Base-by-base conservation (phyloP, 441 rosid species). In the Bruguiera hainesii region DNA sequence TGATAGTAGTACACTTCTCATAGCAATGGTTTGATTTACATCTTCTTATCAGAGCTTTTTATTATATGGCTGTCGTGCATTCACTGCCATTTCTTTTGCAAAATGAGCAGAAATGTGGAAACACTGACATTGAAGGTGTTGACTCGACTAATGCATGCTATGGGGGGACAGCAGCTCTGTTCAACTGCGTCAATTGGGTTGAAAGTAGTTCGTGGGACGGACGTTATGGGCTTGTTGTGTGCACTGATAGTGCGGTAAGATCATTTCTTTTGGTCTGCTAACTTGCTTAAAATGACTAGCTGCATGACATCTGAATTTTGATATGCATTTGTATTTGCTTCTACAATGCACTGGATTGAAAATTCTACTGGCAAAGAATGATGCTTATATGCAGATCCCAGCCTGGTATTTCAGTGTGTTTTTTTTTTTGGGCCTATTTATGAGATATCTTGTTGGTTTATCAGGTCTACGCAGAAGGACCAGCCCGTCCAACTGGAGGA, bases 381-480 rank as follows among this genome's bases (percentile, higher is more conserved):
- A 21, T 31, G 25, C 18, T 7, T 46, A 31, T 56, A 18, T 51
- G 15, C 18, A 50, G 48, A 30, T 33, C 62, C 0, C n/a, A 56
- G 42, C 37, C 30, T 26, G 49, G 7, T 35, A 61, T 65, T 31
- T 60, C 5, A 19, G 29, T 53, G 57, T 18, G 13, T 9, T 60
- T 60, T 63, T 31, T 31, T 4, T 30, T 30, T 30, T 63, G 9
- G 60, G 35, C 58, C 56, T 62, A 68, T 76, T 46, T 61, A n/a
- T n/a, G 57, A 29, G 19, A 3, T 55, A 69, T 56, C 68, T 77
- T 26, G 46, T 33, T 26, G 30, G 48, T 73, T 75, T 33, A 66
- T 77, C 91, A 95, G 99, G 99, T 95, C 60, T 95, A 95, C 77
- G 99, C 99, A 6, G 99, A 95, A 86, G 99, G 99, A 72, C 97